Conservation (phyloP, 805 yeast genomes). For the Candida nitratophila region DNA sequence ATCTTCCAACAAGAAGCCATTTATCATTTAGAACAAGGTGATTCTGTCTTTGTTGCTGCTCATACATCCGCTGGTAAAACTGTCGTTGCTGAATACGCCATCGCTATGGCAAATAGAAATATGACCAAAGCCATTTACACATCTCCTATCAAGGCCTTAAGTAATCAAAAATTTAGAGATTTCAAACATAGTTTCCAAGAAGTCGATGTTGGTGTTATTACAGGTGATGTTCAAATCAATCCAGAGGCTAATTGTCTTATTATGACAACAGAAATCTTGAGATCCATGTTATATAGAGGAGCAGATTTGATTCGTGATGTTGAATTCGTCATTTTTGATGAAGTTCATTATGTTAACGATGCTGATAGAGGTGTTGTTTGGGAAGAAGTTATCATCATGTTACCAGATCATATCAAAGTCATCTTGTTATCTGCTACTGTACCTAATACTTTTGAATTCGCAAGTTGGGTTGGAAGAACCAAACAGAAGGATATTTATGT, state of each 20-base stretch:
- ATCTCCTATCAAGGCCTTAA: constrained; percentile 87
- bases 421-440: constrained; percentile 93
- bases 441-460: constrained; percentile 97
- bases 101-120: constrained; percentile 91
- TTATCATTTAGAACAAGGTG: constrained; percentile 94
- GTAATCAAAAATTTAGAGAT: constrained; percentile 87
- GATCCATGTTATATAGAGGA: constrained; percentile 94
- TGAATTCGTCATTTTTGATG: constrained; percentile 95
- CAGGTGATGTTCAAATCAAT: constrained; percentile 97
- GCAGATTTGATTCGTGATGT: constrained; percentile 96
- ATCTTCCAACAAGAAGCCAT: constrained; percentile 96
- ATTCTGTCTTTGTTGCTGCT: constrained; percentile 97
- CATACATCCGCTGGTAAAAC: constrained; percentile 99
- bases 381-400: constrained; percentile 98
- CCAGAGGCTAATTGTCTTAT: constrained; percentile 94
- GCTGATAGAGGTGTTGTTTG: constrained; percentile 97
- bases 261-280: constrained; percentile 94
- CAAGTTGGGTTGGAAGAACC: constrained; percentile 97
- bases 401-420: constrained; percentile 93
- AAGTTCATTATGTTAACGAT: constrained; percentile 96
- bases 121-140: constrained; percentile 97
- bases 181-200: constrained; percentile 74
- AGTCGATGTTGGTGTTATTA: constrained; percentile 84
- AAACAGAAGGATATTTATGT: constrained; percentile 94
- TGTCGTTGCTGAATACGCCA: constrained; percentile 96